Conservation (phyloP, 1,284 basidiomycete species). For the Apiotrichum gamsii region DNA sequence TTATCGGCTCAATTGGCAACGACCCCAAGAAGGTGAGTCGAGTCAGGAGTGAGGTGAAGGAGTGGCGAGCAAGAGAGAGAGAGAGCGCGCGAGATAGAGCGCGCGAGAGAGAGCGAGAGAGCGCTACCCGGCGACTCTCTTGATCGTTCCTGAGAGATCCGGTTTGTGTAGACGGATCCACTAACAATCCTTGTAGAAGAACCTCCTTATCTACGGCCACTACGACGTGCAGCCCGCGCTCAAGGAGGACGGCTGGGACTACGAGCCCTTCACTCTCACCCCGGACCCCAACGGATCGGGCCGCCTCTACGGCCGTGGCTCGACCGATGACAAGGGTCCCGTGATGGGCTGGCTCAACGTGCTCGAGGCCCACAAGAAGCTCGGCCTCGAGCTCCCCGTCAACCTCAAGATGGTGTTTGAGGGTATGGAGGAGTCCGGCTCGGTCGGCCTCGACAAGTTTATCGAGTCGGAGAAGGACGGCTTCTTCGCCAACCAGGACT, state of each 20-base stretch:
- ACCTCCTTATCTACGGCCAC: conserved; percentile 84
- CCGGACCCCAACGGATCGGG: conserved; percentile 52
- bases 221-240: conserved; percentile 55
- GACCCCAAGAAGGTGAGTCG: conserved; percentile 62
- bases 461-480: conserved; percentile 72
- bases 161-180: no score
- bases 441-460: conserved; percentile 85
- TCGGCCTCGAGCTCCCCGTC: conserved; percentile 75
- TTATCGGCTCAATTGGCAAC: conserved; percentile 76
- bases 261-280: conserved; percentile 80
- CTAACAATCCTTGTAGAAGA: conserved; percentile 54
- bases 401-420: conserved; percentile 95
- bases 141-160: no score
- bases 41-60: no score
- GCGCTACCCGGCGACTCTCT: background rate
- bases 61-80: no score
- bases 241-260: conserved; percentile 82
- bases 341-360: conserved; percentile 92
- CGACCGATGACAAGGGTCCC: conserved; percentile 90
- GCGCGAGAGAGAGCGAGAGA: background rate
- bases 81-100: no score
- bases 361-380: conserved; percentile 74
- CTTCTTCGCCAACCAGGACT: conserved; percentile 88
- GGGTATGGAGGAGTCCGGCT: conserved; percentile 97
- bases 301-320: conserved; percentile 75